These are phyloP conservation scores for Penicillium vulpinum DNA, from an alignment of 2,329 filamentous ascomycete genomes.

Conservation along the genomic window DNA sequence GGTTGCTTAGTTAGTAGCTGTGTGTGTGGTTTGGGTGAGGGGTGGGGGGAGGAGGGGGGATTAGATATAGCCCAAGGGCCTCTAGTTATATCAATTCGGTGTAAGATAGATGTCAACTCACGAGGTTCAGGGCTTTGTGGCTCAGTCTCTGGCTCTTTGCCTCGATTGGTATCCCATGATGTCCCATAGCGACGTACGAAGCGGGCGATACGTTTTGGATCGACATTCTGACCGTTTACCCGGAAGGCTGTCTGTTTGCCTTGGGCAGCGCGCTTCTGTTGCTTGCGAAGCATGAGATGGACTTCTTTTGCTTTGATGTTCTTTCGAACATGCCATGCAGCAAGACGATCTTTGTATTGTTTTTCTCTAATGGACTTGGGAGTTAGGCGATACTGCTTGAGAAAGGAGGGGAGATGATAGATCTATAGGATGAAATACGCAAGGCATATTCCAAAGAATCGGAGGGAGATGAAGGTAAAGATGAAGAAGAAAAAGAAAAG, in stretches of 20 bases:
- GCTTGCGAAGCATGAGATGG: slow-evolving; percentile 40
- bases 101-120: slow-evolving; percentile 19
- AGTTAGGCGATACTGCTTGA: slow-evolving; percentile 18
- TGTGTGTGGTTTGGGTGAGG: not conserved
- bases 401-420: not conserved
- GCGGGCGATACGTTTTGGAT: slow-evolving; percentile 36
- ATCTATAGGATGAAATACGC: slow-evolving; percentile 9
- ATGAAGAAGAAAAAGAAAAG: slow-evolving; percentile 10
- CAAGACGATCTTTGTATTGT: slow-evolving; percentile 42
- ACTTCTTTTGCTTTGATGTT: slow-evolving; percentile 42
- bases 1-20: slow-evolving; percentile 5
- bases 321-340: slow-evolving; percentile 40
- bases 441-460: slow-evolving; percentile 5
- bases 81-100: not conserved
- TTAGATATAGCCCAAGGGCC: not conserved
- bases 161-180: slow-evolving; percentile 27
- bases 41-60: too few species aligned
- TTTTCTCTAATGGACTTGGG: slow-evolving; percentile 34
- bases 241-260: slow-evolving; percentile 41
- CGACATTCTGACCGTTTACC: slow-evolving; percentile 36
- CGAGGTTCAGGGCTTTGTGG: slow-evolving; percentile 36
- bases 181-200: slow-evolving; percentile 36
- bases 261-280: slow-evolving; percentile 39
- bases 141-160: slow-evolving; percentile 19
- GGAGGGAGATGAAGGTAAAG: slow-evolving; percentile 2